Conservation (phyloP, 257 asterid genomes). For the Handroanthus guayacan region DNA sequence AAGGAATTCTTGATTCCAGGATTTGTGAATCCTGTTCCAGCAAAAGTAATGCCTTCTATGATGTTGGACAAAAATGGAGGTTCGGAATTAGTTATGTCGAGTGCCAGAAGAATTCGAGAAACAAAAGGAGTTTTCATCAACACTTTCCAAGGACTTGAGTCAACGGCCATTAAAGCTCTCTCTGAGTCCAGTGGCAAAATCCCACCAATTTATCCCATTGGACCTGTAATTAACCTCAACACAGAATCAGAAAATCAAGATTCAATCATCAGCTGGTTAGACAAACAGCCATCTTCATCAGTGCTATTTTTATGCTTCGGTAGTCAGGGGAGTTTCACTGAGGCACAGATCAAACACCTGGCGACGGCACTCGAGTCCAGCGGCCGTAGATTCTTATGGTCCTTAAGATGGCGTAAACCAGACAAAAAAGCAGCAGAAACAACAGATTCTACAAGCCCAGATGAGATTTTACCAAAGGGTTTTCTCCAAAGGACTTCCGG, state of each 20-base stretch:
- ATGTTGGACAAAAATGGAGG: conserved; percentile 24
- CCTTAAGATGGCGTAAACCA: conserved; percentile 32
- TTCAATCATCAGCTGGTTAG: conserved; percentile 43
- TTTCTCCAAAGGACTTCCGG: conserved; percentile 53
- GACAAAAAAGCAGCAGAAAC: not conserved
- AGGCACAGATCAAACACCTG: conserved; percentile 41
- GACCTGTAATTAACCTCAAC: conserved; percentile 39
- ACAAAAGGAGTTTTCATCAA: conserved; percentile 51
- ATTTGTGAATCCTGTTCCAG: conserved; percentile 39
- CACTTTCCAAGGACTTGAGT: conserved; percentile 55
- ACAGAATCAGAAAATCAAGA: too few relatives aligned
- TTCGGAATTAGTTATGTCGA: not conserved
- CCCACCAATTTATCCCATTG: conserved; percentile 51
- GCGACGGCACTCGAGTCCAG: conserved; percentile 42
- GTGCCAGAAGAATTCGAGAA: conserved; percentile 13
- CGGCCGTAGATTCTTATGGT: conserved; percentile 55
- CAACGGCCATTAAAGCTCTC: conserved; percentile 38
- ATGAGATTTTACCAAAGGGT: conserved; percentile 52
- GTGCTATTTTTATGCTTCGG: conserved; percentile 52
- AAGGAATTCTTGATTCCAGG: conserved; percentile 30
- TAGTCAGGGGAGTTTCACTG: conserved; percentile 35
- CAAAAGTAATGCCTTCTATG: conserved; percentile 27
- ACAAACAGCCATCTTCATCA: conserved; percentile 40
- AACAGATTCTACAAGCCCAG: not conserved
- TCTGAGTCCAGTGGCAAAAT: not conserved